Conservation (phyloP, 805 yeast genomes). For the Ogataea allantospora region DNA sequence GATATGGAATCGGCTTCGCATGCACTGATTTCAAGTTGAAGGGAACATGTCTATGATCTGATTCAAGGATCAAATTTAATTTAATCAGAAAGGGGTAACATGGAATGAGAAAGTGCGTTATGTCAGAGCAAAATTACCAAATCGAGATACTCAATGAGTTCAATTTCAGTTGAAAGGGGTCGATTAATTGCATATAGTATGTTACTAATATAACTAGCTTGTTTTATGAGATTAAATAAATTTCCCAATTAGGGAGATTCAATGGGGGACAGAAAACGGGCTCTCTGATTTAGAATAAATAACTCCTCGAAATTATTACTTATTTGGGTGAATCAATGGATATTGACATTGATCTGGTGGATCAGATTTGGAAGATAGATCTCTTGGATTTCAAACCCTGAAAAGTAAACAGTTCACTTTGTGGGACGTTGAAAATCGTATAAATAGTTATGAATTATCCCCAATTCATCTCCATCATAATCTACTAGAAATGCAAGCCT, state of each 20-base stretch:
- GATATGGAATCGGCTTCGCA: constrained; percentile 1
- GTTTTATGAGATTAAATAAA: not conserved
- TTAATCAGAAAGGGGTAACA: not conserved
- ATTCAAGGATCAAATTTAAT: no score
- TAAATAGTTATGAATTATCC: not conserved
- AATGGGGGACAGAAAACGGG: constrained; percentile 1
- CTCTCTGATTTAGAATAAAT: not conserved
- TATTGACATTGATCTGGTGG: not conserved
- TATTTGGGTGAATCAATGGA: constrained; percentile 7
- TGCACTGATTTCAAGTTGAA: not conserved
- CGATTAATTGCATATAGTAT: no score
- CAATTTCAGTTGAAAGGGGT: not conserved
- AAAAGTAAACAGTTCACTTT: not conserved
- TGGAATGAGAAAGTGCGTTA: not conserved
- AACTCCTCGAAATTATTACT: not conserved
- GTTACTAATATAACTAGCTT: not conserved
- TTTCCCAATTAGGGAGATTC: not conserved
- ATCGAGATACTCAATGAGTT: not conserved
- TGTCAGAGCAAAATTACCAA: not conserved
- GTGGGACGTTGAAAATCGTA: not conserved
- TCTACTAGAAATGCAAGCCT: constrained; percentile 10
- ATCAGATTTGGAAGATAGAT: constrained; percentile 2
- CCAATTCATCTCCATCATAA: not conserved
- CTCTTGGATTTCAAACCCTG: constrained; percentile 4
- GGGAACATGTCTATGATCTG: no score